Base-by-base conservation (phyloP, 371 early-diverging fungal species). In the Mucor lusitanicus region DNA sequence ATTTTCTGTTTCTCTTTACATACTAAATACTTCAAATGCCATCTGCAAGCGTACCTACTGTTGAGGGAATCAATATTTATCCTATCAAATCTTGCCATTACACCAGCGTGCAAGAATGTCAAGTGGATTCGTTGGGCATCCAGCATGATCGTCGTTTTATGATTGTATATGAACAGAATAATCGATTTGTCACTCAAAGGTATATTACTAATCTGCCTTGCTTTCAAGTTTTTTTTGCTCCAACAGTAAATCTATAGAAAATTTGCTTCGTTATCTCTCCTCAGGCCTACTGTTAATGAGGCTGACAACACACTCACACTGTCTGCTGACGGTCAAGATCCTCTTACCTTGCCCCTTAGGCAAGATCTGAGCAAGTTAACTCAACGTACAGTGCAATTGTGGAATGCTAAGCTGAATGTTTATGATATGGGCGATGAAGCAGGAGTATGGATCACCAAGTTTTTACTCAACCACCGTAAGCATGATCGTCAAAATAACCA, bases 71-170 rank as follows among this genome's bases (percentile, higher is more conserved):
- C 39, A 60, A 63, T 11, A 68, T 81, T 7, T 81, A 71, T 37
- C 84, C 84, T 0, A 70, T 84, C 12, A 84, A 84, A 62, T 81
- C 84, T 1, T 84, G 84, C 62, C 80, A 81, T 61, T 62, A 64
- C 19, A 70, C 79, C 15, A 56, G 71, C 11, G 13, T 84, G 3
- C 27, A 71, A 23, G 75, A 72, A 57, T 76, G 75, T 40, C 54
- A 79, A 33, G 74, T 84, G 0, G 73, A 70, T 15, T 39, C 64
- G 28, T 55, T 84, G 19, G 84, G 84, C 4, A 68, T 80, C 25
- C 48, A 62, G n/a, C 28, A 74, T 57, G 84, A 84, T 63, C 72
- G 84, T 64, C 75, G 80, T 0, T 84, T 81, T 50, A 78, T 84
- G 80, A 67, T 81, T 57, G 62, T 84, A 56, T 73, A 81, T 15